Conservation (phyloP, 2,329 filamentous ascomycete species). For the Didymella pomorum region DNA sequence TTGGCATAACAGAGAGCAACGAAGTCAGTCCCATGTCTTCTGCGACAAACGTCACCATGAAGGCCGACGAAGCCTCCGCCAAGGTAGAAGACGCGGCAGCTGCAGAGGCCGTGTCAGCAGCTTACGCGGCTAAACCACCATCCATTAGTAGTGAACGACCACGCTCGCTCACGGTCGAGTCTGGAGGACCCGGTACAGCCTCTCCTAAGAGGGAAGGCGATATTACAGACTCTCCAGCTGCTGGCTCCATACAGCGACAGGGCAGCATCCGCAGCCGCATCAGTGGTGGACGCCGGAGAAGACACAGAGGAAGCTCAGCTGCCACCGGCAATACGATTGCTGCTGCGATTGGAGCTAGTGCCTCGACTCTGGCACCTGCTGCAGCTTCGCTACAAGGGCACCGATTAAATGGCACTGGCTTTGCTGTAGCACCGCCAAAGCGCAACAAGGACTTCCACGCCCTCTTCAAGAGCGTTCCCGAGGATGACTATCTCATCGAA, state of each 20-base stretch:
- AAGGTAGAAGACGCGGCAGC: constrained; percentile 67
- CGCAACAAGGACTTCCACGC: constrained; percentile 94
- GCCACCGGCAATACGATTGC: constrained; percentile 72
- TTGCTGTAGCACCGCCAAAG: constrained; percentile 95
- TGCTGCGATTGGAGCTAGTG: constrained; percentile 74
- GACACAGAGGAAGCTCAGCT: constrained; percentile 83
- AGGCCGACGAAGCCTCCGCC: constrained; percentile 62
- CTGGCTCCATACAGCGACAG: constrained; percentile 61
- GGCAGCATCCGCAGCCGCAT: constrained; percentile 63
- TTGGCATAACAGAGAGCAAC: constrained; percentile 76
- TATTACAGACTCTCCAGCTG: constrained; percentile 66
- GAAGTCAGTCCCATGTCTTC: constrained; percentile 65
- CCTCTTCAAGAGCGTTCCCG: constrained; percentile 93
- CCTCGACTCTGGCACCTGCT: constrained; percentile 72
- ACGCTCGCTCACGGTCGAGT: constrained; percentile 51
- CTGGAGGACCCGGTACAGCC: constrained; percentile 39
- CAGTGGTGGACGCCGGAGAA: constrained; percentile 61
- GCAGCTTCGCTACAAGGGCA: constrained; percentile 66
- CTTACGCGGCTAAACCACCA: constrained; percentile 59
- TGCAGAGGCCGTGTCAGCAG: constrained; percentile 67
- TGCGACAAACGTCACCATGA: constrained; percentile 63
- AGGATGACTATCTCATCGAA: constrained; percentile 97
- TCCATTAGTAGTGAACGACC: constrained; percentile 48
- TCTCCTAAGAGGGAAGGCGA: constrained; percentile 71
- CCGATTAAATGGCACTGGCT: constrained; percentile 91